A percentile compares a stretch with the other conserved stretches of the same genome.
These are phyloP conservation scores for Aaosphaeria pasadenensis DNA, from an alignment of 2,329 filamentous ascomycete species.

Conservation along the genomic window DNA sequence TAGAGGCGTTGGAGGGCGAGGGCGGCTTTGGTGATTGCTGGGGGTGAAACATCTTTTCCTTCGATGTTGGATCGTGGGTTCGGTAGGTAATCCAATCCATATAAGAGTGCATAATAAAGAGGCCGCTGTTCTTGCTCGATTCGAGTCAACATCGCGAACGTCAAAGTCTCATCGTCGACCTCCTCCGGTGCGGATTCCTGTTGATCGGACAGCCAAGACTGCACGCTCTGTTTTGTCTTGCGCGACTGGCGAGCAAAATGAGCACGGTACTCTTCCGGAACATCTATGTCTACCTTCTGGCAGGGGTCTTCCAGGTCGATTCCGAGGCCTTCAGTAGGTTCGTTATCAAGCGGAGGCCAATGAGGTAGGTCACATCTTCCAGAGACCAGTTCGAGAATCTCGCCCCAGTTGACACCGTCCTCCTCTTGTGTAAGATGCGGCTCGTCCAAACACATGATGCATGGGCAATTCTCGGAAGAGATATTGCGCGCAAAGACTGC, in stretches of 20 bases:
- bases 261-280: constrained; percentile 88
- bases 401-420: constrained; percentile 82
- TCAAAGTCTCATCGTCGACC: constrained; percentile 89
- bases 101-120: constrained; percentile 77
- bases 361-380: constrained; percentile 79
- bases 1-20: constrained; percentile 83
- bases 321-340: constrained; percentile 52
- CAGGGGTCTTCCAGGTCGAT: constrained; percentile 56
- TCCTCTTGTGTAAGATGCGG: constrained; percentile 49
- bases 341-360: constrained; percentile 78
- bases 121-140: constrained; percentile 72
- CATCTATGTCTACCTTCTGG: constrained; percentile 87
- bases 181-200: constrained; percentile 78
- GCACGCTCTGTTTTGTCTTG: constrained; percentile 87
- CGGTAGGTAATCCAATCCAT: constrained; percentile 53
- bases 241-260: constrained; percentile 90
- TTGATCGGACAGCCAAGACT: constrained; percentile 83
- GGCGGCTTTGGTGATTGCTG: constrained; percentile 72
- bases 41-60: constrained; percentile 53
- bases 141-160: constrained; percentile 90
- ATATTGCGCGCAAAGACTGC: constrained; percentile 93
- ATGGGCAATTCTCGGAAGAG: constrained; percentile 78
- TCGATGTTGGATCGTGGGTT: constrained; percentile 66
- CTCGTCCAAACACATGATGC: constrained; percentile 71
- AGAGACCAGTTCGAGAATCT: constrained; percentile 89